Percentiles rank a stretch among this genome's conserved stretches.
These are phyloP conservation scores for Collybia sordida DNA, from an alignment of 768 basidiomycete species.

Conservation along the genomic window DNA sequence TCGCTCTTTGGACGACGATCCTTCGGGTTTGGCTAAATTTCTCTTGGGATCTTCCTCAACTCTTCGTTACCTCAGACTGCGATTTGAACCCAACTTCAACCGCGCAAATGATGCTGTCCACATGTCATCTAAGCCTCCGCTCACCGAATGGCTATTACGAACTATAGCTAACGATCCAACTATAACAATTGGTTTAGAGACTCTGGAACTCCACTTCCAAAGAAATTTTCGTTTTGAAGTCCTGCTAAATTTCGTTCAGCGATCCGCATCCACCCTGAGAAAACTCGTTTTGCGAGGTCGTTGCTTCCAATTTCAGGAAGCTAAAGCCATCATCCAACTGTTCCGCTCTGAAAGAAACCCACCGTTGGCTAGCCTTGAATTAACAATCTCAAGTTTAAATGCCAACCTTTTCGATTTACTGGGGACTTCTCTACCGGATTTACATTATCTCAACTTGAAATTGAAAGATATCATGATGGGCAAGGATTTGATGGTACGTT, in stretches of 20 bases:
- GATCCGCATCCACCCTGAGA: conserved; percentile 30
- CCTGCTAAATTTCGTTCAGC: conserved; percentile 28
- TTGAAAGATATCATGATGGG: neutral
- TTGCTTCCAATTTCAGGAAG: conserved; percentile 33
- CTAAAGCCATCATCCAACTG: conserved; percentile 20
- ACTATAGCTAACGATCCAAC: conserved; percentile 24
- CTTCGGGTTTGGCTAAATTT: conserved; percentile 33
- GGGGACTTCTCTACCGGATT: conserved; percentile 25
- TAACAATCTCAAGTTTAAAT: conserved; percentile 33
- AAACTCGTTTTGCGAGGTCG: conserved; percentile 38
- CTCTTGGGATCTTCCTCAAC: conserved; percentile 27
- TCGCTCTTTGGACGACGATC: conserved; percentile 30
- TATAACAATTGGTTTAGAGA: conserved; percentile 27
- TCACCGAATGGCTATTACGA: conserved; percentile 35
- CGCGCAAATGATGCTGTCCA: conserved; percentile 30
- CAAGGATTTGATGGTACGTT: neutral
- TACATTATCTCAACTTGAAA: conserved; percentile 26
- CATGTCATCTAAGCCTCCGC: conserved; percentile 24
- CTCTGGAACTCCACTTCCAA: conserved; percentile 43
- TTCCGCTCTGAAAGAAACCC: conserved; percentile 18
- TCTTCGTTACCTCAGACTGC: conserved; percentile 33
- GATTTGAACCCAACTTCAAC: too few species aligned
- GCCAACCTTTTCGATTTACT: conserved; percentile 31
- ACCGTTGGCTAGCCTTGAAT: conserved; percentile 25
- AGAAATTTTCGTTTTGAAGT: conserved; percentile 31